Percentiles rank a stretch among this genome's conserved stretches.
Evolutionary conservation across 2,329 filamentous ascomycete species (phyloP).

Genomic region (Epichloe glyceriae): DNA sequence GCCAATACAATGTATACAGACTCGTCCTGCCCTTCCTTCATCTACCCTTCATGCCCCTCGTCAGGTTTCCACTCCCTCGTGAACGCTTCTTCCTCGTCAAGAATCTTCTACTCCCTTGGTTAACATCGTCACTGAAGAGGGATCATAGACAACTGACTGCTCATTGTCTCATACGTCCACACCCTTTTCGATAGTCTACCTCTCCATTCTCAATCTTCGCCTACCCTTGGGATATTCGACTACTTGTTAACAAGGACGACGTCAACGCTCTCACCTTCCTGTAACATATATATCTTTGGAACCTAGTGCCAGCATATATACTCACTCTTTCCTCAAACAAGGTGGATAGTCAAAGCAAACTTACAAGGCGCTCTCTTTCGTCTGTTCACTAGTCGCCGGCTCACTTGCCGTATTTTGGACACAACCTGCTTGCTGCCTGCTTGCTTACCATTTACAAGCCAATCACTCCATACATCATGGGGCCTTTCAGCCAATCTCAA

Average conservation of each 20-base stretch:
- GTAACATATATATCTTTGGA: not conserved
- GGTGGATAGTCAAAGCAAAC: not conserved
- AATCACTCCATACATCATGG: conserved; percentile 13
- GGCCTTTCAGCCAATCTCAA: conserved; percentile 21
- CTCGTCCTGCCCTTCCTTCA: conserved; percentile 19
- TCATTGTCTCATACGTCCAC: conserved; percentile 20
- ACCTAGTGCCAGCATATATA: not conserved
- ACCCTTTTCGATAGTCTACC: conserved; percentile 18
- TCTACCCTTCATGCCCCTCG: conserved; percentile 23
- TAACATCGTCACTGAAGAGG: conserved; percentile 21
- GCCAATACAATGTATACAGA: conserved; percentile 3
- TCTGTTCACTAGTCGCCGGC: not conserved
- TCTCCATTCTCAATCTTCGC: conserved; percentile 10
- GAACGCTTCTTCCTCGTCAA: conserved; percentile 13
- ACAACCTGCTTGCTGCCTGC: not conserved
- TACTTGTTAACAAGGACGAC: conserved; percentile 6
- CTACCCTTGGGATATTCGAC: conserved; percentile 3
- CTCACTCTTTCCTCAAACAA: not conserved
- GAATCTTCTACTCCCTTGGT: conserved; percentile 18
- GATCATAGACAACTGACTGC: conserved; percentile 14
- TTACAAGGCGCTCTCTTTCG: not conserved
- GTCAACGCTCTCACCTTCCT: conserved; percentile 1
- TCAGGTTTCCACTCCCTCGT: conserved; percentile 9
- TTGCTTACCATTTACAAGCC: not conserved
- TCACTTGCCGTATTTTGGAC: too few species aligned